phyloP scores from a whole-genome alignment of 1,139 yeast species.

The Sugiyamaella novakii region DNA sequence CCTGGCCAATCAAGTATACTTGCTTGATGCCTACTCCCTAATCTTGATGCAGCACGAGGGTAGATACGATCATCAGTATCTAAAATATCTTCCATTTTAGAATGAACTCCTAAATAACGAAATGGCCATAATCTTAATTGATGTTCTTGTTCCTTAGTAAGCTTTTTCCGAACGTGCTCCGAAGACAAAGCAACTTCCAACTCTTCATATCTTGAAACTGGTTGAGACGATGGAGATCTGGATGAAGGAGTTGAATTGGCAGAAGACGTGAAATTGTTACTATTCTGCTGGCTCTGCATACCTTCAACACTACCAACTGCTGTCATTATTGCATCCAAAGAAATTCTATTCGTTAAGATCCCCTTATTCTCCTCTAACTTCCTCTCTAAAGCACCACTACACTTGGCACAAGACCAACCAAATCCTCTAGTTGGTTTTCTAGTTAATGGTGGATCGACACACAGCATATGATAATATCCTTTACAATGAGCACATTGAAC shows the following conservation, averaged over 20 bases:
- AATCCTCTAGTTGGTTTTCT: constrained; percentile 85
- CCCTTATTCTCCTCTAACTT: constrained; percentile 35
- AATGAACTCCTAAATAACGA: constrained; percentile 77
- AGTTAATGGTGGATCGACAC: constrained; percentile 81
- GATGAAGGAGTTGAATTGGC: constrained; percentile 5
- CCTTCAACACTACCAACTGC: neutral
- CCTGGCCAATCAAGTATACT: constrained; percentile 68
- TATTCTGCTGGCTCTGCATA: neutral
- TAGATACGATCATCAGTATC: constrained; percentile 80
- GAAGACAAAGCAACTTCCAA: constrained; percentile 51
- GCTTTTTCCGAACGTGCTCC: constrained; percentile 21
- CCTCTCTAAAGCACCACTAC: constrained; percentile 48
- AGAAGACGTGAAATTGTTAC: constrained; percentile 2
- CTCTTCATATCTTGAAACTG: constrained; percentile 61
- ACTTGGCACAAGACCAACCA: constrained; percentile 89
- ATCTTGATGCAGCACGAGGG: constrained; percentile 77
- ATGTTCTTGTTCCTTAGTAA: constrained; percentile 43
- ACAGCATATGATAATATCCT: constrained; percentile 71
- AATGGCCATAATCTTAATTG: constrained; percentile 60
- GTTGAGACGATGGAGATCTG: constrained; percentile 23
- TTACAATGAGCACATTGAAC: constrained; percentile 83
- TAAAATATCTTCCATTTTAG: constrained; percentile 74
- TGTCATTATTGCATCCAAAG: constrained; percentile 12
- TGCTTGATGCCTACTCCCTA: constrained; percentile 77
- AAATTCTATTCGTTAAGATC: constrained; percentile 20